Conservation (phyloP, 306 rosid species). For the Quillaja saponaria region DNA sequence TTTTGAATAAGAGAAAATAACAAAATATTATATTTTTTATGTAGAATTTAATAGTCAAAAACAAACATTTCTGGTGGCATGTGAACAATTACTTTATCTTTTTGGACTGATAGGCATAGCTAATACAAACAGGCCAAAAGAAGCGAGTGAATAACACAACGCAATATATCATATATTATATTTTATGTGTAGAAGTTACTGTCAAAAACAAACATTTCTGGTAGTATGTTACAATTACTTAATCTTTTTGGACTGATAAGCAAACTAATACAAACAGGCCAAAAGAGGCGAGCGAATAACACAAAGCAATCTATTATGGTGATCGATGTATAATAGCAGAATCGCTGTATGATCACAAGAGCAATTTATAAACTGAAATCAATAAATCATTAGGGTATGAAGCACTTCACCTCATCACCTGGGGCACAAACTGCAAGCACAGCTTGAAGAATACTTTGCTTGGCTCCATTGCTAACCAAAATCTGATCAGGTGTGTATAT, state of each 20-base stretch:
- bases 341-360: too few relatives aligned
- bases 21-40: too few relatives aligned
- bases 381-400: not conserved
- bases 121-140: not conserved
- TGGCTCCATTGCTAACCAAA: conserved; percentile 92
- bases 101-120: not conserved
- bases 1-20: too few relatives aligned
- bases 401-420: conserved; percentile 68
- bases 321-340: too few relatives aligned
- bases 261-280: not conserved
- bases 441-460: conserved; percentile 82
- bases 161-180: not conserved
- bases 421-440: conserved; percentile 88
- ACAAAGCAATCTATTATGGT: not conserved
- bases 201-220: too few relatives aligned
- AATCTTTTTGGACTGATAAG: not conserved
- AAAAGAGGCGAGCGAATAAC: not conserved
- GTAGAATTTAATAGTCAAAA: too few relatives aligned
- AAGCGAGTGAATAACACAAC: not conserved
- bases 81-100: too few relatives aligned
- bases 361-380: not conserved
- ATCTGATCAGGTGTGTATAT: conserved; percentile 77
- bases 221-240: too few relatives aligned
- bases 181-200: too few relatives aligned
- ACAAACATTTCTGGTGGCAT: too few relatives aligned